Evolutionary conservation across 139 green algal genomes (phyloP).

Genomic region (Edaphochlamys debaryana): DNA sequence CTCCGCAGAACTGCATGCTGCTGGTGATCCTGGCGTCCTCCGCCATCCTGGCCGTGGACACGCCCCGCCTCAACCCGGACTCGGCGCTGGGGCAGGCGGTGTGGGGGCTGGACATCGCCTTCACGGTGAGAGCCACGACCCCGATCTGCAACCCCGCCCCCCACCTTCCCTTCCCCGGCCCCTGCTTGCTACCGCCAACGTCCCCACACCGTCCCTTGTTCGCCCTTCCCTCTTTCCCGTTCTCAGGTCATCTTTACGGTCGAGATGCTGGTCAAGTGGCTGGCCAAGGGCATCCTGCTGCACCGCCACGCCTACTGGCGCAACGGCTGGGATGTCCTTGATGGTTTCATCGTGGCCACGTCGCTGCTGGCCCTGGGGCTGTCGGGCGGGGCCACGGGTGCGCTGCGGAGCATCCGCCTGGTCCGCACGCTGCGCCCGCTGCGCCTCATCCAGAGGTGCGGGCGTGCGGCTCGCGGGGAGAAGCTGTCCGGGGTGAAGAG

Average conservation of each 20-base stretch:
- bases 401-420: slow-evolving; percentile 18
- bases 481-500: too few species aligned
- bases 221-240: too few species aligned
- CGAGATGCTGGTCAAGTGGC: slow-evolving; percentile 70
- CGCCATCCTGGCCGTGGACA: slow-evolving; percentile 62
- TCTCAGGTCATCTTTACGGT: slow-evolving; percentile 5
- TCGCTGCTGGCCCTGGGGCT: slow-evolving; percentile 18
- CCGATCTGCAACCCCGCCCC: background rate
- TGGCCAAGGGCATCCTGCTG: slow-evolving; percentile 18
- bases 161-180: background rate
- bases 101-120: slow-evolving; percentile 52
- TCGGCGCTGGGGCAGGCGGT: slow-evolving; percentile 31
- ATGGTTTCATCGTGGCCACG: slow-evolving; percentile 57
- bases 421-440: slow-evolving; percentile 63
- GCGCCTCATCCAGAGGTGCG: slow-evolving; percentile 41
- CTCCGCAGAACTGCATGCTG: slow-evolving; percentile 43
- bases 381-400: background rate
- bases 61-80: slow-evolving; percentile 33
- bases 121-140: slow-evolving; percentile 39
- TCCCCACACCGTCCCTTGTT: background rate
- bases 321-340: slow-evolving; percentile 62
- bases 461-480: too few species aligned
- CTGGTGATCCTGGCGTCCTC: slow-evolving; percentile 56
- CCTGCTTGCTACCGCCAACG: background rate
- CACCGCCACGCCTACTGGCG: slow-evolving; percentile 56